These are phyloP conservation scores for Brettanomyces anomalus DNA, from an alignment of 805 yeast species.

Conservation along the genomic window DNA sequence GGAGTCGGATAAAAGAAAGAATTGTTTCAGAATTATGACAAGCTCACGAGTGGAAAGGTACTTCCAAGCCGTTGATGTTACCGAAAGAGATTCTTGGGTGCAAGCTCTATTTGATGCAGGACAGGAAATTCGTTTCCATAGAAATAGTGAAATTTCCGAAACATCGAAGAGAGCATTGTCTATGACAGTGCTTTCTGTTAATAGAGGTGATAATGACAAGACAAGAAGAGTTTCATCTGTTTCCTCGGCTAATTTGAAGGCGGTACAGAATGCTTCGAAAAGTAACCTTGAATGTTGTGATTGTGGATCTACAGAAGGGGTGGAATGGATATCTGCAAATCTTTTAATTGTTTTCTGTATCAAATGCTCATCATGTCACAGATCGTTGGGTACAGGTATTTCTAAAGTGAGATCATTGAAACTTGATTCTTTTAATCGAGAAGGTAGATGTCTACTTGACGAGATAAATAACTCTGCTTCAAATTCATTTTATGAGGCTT, in stretches of 20 bases:
- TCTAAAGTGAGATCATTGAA: conserved; percentile 71
- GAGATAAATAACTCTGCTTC: conserved; percentile 43
- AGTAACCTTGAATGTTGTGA: conserved; percentile 69
- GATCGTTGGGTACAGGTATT: conserved; percentile 76
- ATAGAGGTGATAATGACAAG: conserved; percentile 6
- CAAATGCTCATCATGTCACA: conserved; percentile 81
- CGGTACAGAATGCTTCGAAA: conserved; percentile 35
- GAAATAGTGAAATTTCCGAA: conserved; percentile 1
- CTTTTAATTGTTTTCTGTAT: conserved; percentile 67
- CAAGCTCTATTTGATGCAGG: conserved; percentile 50
- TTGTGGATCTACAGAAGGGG: conserved; percentile 55
- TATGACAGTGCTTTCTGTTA: neutral
- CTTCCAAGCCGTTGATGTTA: conserved; percentile 65
- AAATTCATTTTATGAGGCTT: conserved; percentile 55
- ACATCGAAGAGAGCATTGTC: neutral
- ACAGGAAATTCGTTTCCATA: conserved; percentile 20
- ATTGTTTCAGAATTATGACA: conserved; percentile 71
- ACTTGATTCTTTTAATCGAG: conserved; percentile 62
- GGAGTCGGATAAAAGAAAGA: conserved; percentile 35
- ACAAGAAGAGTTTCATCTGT: conserved; percentile 27
- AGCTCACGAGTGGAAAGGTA: conserved; percentile 56
- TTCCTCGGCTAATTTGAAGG: conserved; percentile 22
- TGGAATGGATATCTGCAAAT: conserved; percentile 85
- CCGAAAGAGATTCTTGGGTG: conserved; percentile 65
- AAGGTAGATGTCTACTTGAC: conserved; percentile 44